A percentile compares a stretch with the other conserved stretches of the same genome.
Evolutionary conservation across 192 early-diverging fungal genomes (phyloP).

Genomic region (Phycomyces nitens): DNA sequence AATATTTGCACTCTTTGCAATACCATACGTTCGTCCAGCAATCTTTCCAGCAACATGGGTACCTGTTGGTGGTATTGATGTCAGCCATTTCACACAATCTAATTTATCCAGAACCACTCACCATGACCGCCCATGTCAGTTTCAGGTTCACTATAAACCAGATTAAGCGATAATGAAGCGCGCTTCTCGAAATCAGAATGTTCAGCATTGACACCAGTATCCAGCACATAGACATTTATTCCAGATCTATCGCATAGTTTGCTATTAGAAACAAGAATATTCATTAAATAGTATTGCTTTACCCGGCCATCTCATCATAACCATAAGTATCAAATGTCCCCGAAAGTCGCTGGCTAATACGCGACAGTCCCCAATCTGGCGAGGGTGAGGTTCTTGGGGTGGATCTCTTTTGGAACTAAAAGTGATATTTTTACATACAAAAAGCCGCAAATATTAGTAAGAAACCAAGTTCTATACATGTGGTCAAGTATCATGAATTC

Average conservation of each 20-base stretch:
- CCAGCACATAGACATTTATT: conserved; percentile 62
- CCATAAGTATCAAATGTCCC: conserved; percentile 44
- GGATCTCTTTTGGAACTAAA: not conserved
- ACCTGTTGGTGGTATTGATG: conserved; percentile 1
- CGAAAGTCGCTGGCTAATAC: conserved; percentile 37
- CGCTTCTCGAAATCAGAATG: conserved; percentile 51
- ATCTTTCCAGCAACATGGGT: conserved; percentile 31
- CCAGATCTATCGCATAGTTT: conserved; percentile 28
- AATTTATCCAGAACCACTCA: conserved; percentile 4
- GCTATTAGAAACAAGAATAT: too few species aligned
- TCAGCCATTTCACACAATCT: not conserved
- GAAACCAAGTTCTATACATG: too few species aligned
- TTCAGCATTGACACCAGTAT: conserved; percentile 51
- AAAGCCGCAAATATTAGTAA: too few species aligned
- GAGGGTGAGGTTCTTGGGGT: not conserved
- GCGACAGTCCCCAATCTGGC: conserved; percentile 48
- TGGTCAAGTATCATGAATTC: not conserved
- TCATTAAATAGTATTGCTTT: conserved; percentile 2
- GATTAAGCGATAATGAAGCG: conserved; percentile 35
- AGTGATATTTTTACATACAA: too few species aligned
- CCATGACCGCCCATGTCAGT: conserved; percentile 47
- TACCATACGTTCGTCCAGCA: conserved; percentile 50
- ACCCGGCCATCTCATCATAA: conserved; percentile 60
- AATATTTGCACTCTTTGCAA: conserved; percentile 59
- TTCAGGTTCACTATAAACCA: conserved; percentile 31